These are phyloP conservation scores for Paecilomyces fulvus DNA, from an alignment of 2,329 filamentous ascomycete genomes.

Conservation along the genomic window DNA sequence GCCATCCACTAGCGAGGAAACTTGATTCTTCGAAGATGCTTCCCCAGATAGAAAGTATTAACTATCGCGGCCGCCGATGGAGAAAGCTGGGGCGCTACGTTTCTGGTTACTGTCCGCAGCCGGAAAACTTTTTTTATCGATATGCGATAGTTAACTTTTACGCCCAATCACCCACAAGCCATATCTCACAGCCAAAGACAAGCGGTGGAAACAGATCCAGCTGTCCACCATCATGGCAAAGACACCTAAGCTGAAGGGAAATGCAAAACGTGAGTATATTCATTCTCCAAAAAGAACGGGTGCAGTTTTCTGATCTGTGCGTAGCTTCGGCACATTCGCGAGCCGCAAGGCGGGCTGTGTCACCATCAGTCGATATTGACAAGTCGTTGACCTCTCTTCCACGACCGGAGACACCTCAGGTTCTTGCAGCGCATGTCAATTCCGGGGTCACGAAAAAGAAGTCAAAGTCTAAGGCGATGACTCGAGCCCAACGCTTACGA, in stretches of 20 bases:
- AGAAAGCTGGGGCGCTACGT: slow-evolving; percentile 14
- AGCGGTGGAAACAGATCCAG: background rate
- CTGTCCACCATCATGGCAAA: slow-evolving; percentile 27
- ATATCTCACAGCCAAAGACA: background rate
- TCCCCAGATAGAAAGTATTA: background rate
- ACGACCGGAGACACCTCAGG: slow-evolving; percentile 29
- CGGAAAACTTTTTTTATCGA: slow-evolving; percentile 29
- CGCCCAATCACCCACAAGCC: slow-evolving; percentile 12
- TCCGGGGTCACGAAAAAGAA: slow-evolving; percentile 48
- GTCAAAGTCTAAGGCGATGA: slow-evolving; percentile 39
- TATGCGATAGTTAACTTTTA: slow-evolving; percentile 16
- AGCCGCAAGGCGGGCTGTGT: slow-evolving; percentile 49
- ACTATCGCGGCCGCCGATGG: slow-evolving; percentile 1
- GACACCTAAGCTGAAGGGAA: slow-evolving; percentile 22
- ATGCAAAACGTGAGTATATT: slow-evolving; percentile 14
- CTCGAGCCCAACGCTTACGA: slow-evolving; percentile 45
- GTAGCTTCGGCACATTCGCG: slow-evolving; percentile 49
- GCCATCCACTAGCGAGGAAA: background rate
- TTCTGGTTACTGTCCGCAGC: slow-evolving; percentile 15
- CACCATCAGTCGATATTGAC: slow-evolving; percentile 46
- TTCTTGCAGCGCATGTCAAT: slow-evolving; percentile 41
- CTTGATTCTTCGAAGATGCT: background rate
- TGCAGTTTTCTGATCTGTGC: slow-evolving; percentile 5
- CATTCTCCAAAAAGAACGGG: background rate
- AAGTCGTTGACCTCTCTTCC: slow-evolving; percentile 40